Evolutionary conservation across 2,329 filamentous ascomycete species (phyloP).

Genomic region (Colletotrichum siamense): DNA sequence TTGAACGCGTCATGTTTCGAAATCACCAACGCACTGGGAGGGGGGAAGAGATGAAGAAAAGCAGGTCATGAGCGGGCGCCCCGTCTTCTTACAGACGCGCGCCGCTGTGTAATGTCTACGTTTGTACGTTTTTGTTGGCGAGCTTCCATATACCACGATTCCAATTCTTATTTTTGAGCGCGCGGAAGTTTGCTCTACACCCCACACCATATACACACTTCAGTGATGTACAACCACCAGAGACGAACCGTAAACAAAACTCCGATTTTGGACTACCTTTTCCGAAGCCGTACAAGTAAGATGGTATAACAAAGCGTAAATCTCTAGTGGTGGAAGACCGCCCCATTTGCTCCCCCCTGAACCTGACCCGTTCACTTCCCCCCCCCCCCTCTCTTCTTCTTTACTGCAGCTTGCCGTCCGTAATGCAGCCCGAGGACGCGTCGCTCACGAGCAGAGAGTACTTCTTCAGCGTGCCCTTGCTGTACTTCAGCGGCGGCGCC

Average conservation of each 20-base stretch:
- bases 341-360: neutral
- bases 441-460: constrained; percentile 67
- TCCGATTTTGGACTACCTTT: constrained; percentile 23
- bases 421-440: constrained; percentile 65
- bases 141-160: constrained; percentile 1
- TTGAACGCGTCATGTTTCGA: neutral
- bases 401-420: constrained; percentile 43
- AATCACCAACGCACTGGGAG: neutral
- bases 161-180: neutral
- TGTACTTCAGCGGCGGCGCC: constrained; percentile 62
- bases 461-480: constrained; percentile 72
- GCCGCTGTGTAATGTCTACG: neutral
- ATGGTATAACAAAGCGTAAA: constrained; percentile 18
- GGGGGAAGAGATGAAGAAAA: neutral
- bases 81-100: neutral
- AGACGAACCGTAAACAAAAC: constrained; percentile 16
- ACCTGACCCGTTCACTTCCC: neutral
- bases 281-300: constrained; percentile 21
- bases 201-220: neutral
- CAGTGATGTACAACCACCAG: neutral
- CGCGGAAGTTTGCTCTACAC: neutral
- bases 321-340: constrained; percentile 1
- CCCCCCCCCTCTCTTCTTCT: neutral
- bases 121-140: neutral
- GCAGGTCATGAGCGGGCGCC: neutral